Percentiles rank a stretch among this genome's conserved stretches.
Conservation (phyloP, 2,329 filamentous ascomycete species). For the Lecanicillium sp. region DNA sequence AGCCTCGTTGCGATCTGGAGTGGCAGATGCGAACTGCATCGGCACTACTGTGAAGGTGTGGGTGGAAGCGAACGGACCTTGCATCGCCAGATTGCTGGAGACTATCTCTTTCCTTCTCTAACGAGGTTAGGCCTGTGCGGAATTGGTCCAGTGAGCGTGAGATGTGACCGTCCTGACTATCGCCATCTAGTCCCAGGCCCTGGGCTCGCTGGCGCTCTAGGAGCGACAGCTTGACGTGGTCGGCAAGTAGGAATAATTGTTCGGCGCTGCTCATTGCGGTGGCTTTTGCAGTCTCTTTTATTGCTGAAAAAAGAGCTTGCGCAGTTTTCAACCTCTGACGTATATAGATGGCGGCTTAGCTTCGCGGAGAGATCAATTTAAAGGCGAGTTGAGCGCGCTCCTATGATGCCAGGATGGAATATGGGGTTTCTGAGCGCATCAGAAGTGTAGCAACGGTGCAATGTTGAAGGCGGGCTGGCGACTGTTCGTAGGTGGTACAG, state of each 20-base stretch:
- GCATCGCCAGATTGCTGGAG: constrained; percentile 57
- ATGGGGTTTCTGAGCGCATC: no score
- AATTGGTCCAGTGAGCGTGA: constrained; percentile 82
- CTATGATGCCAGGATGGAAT: no score
- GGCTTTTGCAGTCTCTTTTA: no score
- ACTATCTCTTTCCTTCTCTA: constrained; percentile 56
- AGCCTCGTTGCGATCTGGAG: not conserved
- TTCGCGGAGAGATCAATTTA: no score
- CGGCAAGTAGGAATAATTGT: constrained; percentile 86
- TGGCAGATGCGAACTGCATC: not conserved
- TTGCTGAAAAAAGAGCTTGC: no score
- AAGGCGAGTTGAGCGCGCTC: no score
- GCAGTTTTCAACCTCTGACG: no score
- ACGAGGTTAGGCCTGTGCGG: constrained; percentile 64
- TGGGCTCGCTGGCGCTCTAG: constrained; percentile 85
- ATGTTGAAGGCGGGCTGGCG: no score
- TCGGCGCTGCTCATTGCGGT: constrained; percentile 36
- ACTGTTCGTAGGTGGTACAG: no score
- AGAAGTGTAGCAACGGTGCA: no score
- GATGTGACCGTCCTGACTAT: constrained; percentile 81
- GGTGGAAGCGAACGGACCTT: constrained; percentile 31
- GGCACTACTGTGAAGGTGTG: not conserved
- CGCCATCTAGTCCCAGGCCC: constrained; percentile 67
- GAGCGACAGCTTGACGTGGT: constrained; percentile 93
- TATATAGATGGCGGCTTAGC: no score